These are phyloP conservation scores for Emericellopsis cladophorae DNA, from an alignment of 2,329 filamentous ascomycete genomes.

Conservation along the genomic window DNA sequence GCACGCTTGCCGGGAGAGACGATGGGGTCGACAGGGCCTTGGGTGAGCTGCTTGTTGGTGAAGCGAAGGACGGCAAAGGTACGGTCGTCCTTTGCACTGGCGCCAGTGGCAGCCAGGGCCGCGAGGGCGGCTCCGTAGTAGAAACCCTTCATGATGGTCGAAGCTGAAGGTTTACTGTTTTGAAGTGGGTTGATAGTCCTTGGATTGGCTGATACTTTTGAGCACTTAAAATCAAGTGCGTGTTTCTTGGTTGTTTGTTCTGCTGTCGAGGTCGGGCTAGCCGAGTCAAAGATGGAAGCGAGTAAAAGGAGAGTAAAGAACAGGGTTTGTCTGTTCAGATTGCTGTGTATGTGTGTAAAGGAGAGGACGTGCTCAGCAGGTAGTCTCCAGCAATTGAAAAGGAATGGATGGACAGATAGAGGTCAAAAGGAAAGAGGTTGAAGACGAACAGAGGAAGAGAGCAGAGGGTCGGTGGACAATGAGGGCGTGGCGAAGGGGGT, in stretches of 20 bases:
- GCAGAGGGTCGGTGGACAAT: neutral
- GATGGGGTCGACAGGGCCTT: constrained; percentile 55
- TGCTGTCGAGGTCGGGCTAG: neutral
- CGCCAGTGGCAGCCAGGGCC: constrained; percentile 22
- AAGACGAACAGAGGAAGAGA: constrained; percentile 1
- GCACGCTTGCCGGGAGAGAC: constrained; percentile 46
- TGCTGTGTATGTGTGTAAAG: neutral
- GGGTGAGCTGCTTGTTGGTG: constrained; percentile 50
- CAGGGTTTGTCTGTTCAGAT: constrained; percentile 1
- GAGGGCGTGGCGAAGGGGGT: neutral
- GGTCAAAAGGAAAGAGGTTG: neutral
- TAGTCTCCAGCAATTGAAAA: constrained; percentile 1
- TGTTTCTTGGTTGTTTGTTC: neutral
- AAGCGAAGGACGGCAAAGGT: constrained; percentile 61
- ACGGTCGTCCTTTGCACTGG: constrained; percentile 29
- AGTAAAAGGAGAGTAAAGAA: constrained; percentile 3
- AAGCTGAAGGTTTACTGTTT: neutral
- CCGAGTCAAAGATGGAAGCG: neutral
- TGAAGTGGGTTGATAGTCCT: neutral
- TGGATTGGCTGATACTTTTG: neutral
- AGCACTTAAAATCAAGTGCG: neutral
- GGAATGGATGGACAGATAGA: constrained; percentile 1
- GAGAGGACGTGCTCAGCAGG: constrained; percentile 5
- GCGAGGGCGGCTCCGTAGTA: constrained; percentile 15
- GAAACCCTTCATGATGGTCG: constrained; percentile 21